These are phyloP conservation scores for Aspergillus sp. DNA, from an alignment of 2,329 filamentous ascomycete genomes.

Conservation along the genomic window DNA sequence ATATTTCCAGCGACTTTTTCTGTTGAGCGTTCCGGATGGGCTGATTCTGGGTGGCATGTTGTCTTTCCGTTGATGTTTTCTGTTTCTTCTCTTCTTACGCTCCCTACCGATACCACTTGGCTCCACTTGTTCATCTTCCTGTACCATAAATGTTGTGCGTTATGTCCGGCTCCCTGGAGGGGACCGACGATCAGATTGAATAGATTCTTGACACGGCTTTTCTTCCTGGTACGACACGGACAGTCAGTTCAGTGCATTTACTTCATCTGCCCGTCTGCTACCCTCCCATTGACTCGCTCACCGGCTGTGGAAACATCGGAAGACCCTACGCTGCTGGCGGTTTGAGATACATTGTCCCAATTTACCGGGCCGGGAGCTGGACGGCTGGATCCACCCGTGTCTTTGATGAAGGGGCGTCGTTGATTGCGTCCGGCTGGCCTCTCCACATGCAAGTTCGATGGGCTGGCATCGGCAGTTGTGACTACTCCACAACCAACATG, in stretches of 20 bases:
- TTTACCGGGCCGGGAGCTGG: neutral
- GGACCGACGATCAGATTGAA: neutral
- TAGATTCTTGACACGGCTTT: neutral
- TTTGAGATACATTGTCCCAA: neutral
- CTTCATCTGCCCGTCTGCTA: neutral
- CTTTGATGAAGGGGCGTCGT: neutral
- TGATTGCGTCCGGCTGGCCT: neutral
- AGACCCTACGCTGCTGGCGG: neutral
- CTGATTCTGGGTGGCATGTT: neutral
- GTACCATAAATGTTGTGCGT: neutral
- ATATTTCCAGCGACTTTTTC: neutral
- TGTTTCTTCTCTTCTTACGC: neutral
- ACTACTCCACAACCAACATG: too few relatives aligned
- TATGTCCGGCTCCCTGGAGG: slow-evolving; percentile 1
- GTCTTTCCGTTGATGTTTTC: neutral
- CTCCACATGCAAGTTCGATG: neutral
- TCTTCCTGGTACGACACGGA: too few relatives aligned
- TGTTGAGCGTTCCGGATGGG: neutral
- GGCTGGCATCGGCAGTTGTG: neutral
- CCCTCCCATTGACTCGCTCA: neutral
- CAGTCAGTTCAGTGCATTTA: too few relatives aligned
- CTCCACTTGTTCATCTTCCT: neutral
- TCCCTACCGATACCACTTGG: neutral
- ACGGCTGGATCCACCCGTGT: neutral
- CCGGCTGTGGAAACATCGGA: neutral